Percentiles rank a stretch among this genome's conserved stretches.
These are phyloP conservation scores for Castanea crenata DNA, from an alignment of 306 rosid genomes.

Conservation along the genomic window DNA sequence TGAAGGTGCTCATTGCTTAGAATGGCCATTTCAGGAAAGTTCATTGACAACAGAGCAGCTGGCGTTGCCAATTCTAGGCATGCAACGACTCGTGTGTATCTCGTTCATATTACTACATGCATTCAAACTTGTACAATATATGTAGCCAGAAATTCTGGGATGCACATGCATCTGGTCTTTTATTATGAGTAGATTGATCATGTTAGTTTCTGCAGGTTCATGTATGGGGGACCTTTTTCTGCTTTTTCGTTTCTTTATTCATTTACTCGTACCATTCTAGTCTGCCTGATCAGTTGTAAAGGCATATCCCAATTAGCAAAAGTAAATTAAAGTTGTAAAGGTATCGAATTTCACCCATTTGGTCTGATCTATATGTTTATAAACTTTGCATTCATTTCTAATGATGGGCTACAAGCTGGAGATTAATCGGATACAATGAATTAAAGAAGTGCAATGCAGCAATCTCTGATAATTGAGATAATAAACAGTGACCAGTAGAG, in stretches of 20 bases:
- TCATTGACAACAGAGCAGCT: neutral
- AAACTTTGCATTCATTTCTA: neutral
- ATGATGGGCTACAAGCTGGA: neutral
- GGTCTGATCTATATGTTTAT: neutral
- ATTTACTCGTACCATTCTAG: neutral
- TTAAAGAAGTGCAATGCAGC: no score
- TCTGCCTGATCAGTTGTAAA: neutral
- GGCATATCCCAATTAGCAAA: no score
- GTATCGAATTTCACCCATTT: neutral
- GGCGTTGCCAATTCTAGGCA: slow-evolving; percentile 17
- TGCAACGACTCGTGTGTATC: neutral
- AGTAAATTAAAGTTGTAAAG: neutral
- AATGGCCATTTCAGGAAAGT: neutral
- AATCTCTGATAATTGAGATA: neutral
- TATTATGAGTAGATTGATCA: slow-evolving; percentile 4
- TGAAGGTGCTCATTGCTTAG: no score
- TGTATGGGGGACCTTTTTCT: neutral
- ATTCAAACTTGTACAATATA: neutral
- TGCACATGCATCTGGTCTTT: slow-evolving; percentile 10
- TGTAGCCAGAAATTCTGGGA: slow-evolving; percentile 3
- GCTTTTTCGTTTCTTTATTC: neutral
- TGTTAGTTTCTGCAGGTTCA: neutral
- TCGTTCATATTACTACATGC: neutral
- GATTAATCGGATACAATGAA: neutral
- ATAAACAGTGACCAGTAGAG: neutral